A percentile compares a stretch with the other conserved stretches of the same genome.
These are phyloP conservation scores for Oryza glaberrima DNA, from an alignment of 176 grass and related monocot species.

Conservation along the genomic window DNA sequence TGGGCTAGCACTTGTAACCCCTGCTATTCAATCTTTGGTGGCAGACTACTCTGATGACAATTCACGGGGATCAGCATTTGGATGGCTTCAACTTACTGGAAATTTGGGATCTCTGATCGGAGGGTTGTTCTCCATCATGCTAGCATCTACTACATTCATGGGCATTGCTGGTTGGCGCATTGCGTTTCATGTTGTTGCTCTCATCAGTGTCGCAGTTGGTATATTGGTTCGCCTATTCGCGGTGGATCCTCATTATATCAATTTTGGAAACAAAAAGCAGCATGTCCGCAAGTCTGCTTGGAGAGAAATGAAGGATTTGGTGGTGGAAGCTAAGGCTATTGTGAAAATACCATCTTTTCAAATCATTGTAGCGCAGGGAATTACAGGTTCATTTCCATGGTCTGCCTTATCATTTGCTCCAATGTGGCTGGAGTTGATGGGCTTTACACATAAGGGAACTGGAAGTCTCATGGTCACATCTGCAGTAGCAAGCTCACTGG, in stretches of 20 bases:
- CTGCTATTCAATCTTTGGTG: conserved; percentile 23
- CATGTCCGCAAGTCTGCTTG: neutral
- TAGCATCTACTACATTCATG: conserved; percentile 8
- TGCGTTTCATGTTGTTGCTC: conserved; percentile 11
- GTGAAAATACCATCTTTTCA: conserved; percentile 11
- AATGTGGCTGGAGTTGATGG: conserved; percentile 23
- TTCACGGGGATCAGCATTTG: conserved; percentile 21
- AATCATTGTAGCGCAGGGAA: conserved; percentile 22
- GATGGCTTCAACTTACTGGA: conserved; percentile 25
- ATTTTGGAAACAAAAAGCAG: neutral
- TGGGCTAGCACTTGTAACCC: conserved; percentile 11
- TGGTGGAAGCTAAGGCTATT: conserved; percentile 17
- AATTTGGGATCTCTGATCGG: conserved; percentile 11
- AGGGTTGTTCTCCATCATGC: conserved; percentile 16
- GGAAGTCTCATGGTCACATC: conserved; percentile 21
- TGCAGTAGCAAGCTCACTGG: conserved; percentile 16
- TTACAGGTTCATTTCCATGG: conserved; percentile 31
- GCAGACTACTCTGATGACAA: conserved; percentile 15
- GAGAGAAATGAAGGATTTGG: conserved; percentile 26
- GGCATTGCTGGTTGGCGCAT: neutral
- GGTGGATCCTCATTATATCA: conserved; percentile 3
- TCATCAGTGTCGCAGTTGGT: neutral
- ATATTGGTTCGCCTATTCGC: conserved; percentile 8
- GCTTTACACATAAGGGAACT: conserved; percentile 4
- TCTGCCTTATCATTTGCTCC: conserved; percentile 33